Conservation (phyloP, 371 early-diverging fungal genomes). For the Ordospora colligata region DNA sequence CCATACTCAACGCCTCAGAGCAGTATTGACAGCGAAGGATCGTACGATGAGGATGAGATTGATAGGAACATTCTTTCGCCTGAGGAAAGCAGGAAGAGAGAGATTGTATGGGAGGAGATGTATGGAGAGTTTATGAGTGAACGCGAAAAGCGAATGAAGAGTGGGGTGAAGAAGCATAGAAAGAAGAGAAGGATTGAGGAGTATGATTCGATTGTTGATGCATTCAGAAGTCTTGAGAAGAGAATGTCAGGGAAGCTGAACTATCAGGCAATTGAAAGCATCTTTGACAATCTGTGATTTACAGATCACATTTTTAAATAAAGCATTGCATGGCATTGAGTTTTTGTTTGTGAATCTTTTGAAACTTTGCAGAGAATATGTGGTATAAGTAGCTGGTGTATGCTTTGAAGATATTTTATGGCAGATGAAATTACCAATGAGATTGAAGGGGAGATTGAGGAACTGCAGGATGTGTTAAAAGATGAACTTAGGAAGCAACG, state of each 20-base stretch:
- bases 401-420: neutral
- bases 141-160: constrained; percentile 34
- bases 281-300: constrained; percentile 48
- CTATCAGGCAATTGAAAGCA: constrained; percentile 54
- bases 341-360: neutral
- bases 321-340: neutral
- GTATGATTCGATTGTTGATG: constrained; percentile 52
- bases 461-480: constrained; percentile 52
- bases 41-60: constrained; percentile 30
- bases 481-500: constrained; percentile 53
- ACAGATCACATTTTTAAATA: neutral
- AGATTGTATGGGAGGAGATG: constrained; percentile 58
- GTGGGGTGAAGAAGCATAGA: constrained; percentile 18
- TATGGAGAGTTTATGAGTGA: constrained; percentile 59
- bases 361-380: no score
- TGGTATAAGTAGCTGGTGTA: no score
- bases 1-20: neutral
- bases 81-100: constrained; percentile 51
- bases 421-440: constrained; percentile 44
- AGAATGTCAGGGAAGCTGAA: constrained; percentile 58
- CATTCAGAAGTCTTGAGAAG: constrained; percentile 53
- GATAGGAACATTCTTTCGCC: constrained; percentile 44
- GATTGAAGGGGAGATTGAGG: constrained; percentile 56
- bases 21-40: neutral
- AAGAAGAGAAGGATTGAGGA: constrained; percentile 40